Evolutionary conservation across 2,329 filamentous ascomycete species (phyloP).

Genomic region (Diplodia seriata): DNA sequence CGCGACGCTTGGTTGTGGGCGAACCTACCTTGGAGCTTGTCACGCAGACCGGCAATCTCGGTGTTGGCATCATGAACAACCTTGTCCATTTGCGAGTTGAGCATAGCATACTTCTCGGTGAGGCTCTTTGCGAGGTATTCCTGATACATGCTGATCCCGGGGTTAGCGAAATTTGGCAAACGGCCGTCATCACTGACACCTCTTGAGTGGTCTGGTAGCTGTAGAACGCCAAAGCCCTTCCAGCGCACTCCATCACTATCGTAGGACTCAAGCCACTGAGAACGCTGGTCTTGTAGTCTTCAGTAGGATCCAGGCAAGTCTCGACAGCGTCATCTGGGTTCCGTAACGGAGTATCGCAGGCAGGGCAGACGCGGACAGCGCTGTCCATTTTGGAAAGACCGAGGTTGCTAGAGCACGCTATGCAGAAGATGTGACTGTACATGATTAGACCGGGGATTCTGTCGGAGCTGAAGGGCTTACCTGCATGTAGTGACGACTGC

Average conservation of each 20-base stretch:
- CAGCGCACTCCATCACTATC: slow-evolving; percentile 85
- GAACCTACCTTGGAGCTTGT: slow-evolving; percentile 66
- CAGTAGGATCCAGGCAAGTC: slow-evolving; percentile 75
- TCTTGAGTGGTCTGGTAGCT: slow-evolving; percentile 85
- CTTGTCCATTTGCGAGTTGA: slow-evolving; percentile 74
- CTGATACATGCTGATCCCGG: slow-evolving; percentile 70
- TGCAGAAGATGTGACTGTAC: slow-evolving; percentile 82
- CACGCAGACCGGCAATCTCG: slow-evolving; percentile 71
- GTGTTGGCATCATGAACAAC: slow-evolving; percentile 76
- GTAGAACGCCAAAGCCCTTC: slow-evolving; percentile 82
- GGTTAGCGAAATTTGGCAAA: slow-evolving; percentile 34
- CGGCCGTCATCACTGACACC: slow-evolving; percentile 63
- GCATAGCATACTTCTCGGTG: slow-evolving; percentile 71
- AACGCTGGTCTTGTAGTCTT: slow-evolving; percentile 89
- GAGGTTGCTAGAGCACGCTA: slow-evolving; percentile 71
- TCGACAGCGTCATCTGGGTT: slow-evolving; percentile 78
- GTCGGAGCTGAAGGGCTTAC: slow-evolving; percentile 50
- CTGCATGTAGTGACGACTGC: slow-evolving; percentile 91
- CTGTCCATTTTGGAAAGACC: slow-evolving; percentile 66
- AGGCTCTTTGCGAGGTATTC: slow-evolving; percentile 75
- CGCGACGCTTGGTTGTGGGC: not conserved
- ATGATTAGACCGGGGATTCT: slow-evolving; percentile 32
- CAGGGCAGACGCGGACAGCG: slow-evolving; percentile 71
- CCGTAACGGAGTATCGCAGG: slow-evolving; percentile 71
- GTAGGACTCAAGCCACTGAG: slow-evolving; percentile 82